Evolutionary conservation across 2,329 filamentous ascomycete genomes (phyloP), one percentile per base, ranked within the genome.

Genomic region (Colletotrichum sublineola): DNA sequence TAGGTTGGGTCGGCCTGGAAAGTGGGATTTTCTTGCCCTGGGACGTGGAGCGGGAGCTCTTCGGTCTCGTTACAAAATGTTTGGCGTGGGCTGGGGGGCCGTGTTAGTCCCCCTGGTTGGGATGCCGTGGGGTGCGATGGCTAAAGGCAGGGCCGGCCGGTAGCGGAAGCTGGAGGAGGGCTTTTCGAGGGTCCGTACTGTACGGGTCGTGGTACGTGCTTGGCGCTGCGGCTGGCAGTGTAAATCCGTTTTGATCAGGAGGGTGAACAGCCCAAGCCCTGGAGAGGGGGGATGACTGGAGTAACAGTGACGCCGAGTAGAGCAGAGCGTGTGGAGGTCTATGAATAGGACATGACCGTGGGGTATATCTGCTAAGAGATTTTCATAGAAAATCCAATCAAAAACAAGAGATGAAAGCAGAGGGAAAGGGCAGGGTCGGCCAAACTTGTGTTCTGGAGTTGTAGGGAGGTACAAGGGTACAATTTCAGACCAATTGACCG

Each of bases 51-150:
- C 67, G 70, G 61, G 70, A 71, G 67, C 67, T 73, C 67, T 66
- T 71, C 61, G 70, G 67, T 70, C 62, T 73, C 70, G 70, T 71
- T 71, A 67, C 67, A 73, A 67, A 73, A 73, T 71, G 67, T 65
- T 65, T 73, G 70, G 67, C 69, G 65, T 72, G 58, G 64, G 65
- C 69, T 68, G 68, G 63, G 68, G 68, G 68, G 68, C 40, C 68
- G 68, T 71, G 63, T 71, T 62, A 71, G 68, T 67, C 56, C 68
- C 60, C 61, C 64, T 71, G 68, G 57, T 56, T 61, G 50, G 58
- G 64, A 52, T 52, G 44, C 33, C 60, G 60, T 63, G 60, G 60
- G 60, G 40, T 68, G 67, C 67, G 42, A 68, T 52, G 44, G 56
- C 52, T 40, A 58, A 71, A 67, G 62, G 40, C 60, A 56, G 55